Evolutionary conservation across 345 rosid genomes (phyloP), one percentile per base, ranked within the genome.

Genomic region (Nephelium lappaceum): DNA sequence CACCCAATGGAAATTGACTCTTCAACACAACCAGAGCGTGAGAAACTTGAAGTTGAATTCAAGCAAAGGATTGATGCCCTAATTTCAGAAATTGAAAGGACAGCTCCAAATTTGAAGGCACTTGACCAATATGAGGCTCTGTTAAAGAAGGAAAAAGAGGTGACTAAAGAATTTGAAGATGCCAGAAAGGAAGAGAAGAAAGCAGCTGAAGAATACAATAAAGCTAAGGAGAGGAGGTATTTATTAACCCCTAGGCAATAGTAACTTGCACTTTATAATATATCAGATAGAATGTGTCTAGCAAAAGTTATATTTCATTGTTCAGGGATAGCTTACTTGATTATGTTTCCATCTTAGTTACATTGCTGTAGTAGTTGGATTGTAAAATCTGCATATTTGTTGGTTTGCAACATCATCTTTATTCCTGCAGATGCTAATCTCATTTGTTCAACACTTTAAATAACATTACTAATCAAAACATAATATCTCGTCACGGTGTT

Each of bases 61-160:
- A 90, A 88, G 81, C 93, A 91, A 73, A 94, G 89, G 79, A 88
- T 93, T 82, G 97, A 94, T 82, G 84, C 89, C 43, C 65, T 91
- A 64, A 69, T 78, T 61, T 86, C 91, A 38, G 97, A 94, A 81
- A 91, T 96, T 74, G 98, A 96, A 79, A 94, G 84, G 85, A 94
- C 94, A 55, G 97, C 98, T 74, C 99, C 98, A 38, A 93, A 94
- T 84, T 80, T 96, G 89, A 96, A 93, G 91, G 97, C 99, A 27
- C 84, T 96, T 83, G 98, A 93, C 67, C 99, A 91, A 79, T 96
- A 96, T 69, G 94, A 91, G 86, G 95, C 90, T 79, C 83, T 96
- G 75, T 88, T 81, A 81, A 97, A 88, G 81, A 96, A 88, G 85
- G 99, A 96, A n/a, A 89, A 92, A 82, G 81, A 51, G 72, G 95